Base-by-base conservation (phyloP, 495 filamentous ascomycete species). In the Pseudoneurospora amorphoporcata region DNA sequence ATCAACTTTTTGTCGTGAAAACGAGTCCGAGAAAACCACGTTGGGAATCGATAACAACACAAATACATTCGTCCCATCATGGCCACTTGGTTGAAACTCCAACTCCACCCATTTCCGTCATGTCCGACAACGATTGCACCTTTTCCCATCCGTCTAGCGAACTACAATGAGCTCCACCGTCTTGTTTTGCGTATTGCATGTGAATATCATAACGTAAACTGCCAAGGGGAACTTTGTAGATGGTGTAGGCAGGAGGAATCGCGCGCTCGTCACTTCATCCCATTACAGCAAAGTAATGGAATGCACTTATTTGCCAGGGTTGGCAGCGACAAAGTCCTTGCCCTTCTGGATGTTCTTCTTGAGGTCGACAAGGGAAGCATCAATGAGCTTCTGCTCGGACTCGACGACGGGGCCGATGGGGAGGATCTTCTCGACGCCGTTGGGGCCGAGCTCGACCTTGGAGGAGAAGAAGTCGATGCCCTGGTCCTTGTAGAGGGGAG, bases 401-500 rank as follows among this genome's bases (percentile, higher is more conserved):
- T 88, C 88, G 77, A 90, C 92, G 77, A 98, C 79, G 82, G 91
- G 84, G 82, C 94, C 95, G 77, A 99, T 87, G 73, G 90, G 87
- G 81, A 90, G 85, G 82, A 98, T 94, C 89, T 94, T 91, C 89
- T 97, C 92, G 74, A 93, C 94, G 86, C 95, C 95, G 84, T 94
- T 92, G 76, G 94, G 94, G 84, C 95, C 95, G 77, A 99, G 91
- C 88, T 97, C 93, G 77, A 99, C 92, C 81, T 87, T 89, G 81
- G 91, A 93, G 79, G 94, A 90, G 87, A 99, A 99, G 91, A 94
- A 99, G 72, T 97, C 91, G 79, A 94, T 87, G 77, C 94, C 95
- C 86, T 95, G 89, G 84, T 97, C 93, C 91, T 97, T 97, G 92
- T 92, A 98, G 72, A 99, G 90, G 70, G 95, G 94, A 84, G 90